Evolutionary conservation across 768 basidiomycete genomes (phyloP), one percentile per base, ranked within the genome.

Genomic region (Tricholoma sp.): DNA sequence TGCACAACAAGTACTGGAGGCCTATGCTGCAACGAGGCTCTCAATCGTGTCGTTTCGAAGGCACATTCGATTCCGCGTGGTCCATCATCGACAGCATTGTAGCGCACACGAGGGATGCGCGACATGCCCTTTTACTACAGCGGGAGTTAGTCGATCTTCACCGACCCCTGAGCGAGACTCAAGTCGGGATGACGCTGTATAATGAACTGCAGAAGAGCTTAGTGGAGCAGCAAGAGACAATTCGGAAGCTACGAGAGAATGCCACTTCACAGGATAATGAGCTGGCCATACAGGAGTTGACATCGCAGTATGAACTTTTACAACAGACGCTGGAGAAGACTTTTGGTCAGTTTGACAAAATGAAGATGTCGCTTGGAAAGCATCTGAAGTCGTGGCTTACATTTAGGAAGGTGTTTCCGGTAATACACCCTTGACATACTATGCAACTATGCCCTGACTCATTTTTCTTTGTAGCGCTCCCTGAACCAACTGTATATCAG

Each of bases 181-280:
- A 68, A n/a, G 71, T 69, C 5, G 72, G 70, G 13, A 64, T 63
- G 28, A 60, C 69, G 1, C 32, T 73, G 6, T 65, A 68, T 50
- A 55, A 50, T 13, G 53, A 61, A 0, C 58, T 71, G 18, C 63
- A 67, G 47, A 64, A 64, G 32, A 55, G 67, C 29, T 57, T 73
- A n/a, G 59, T 59, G 13, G 59, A 63, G 24, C 69, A 69, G 56
- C 63, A 60, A 42, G 58, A 63, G 51, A 55, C 63, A 28, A 63
- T 63, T 9, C 53, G 57, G 15, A 57, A 58, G 39, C 56, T 67
- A 9, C 53, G 50, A 13, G 28, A 58, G 17, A 61, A 67, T 17
- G 55, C 42, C 4, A 31, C 50, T 29, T 52, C 44, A 4, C 53
- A 57, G 44, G 36, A 55, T 41, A 50, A 58, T 32, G 44, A 56